Evolutionary conservation across 441 rosid genomes (phyloP).

Genomic region (Corymbia citriodora): DNA sequence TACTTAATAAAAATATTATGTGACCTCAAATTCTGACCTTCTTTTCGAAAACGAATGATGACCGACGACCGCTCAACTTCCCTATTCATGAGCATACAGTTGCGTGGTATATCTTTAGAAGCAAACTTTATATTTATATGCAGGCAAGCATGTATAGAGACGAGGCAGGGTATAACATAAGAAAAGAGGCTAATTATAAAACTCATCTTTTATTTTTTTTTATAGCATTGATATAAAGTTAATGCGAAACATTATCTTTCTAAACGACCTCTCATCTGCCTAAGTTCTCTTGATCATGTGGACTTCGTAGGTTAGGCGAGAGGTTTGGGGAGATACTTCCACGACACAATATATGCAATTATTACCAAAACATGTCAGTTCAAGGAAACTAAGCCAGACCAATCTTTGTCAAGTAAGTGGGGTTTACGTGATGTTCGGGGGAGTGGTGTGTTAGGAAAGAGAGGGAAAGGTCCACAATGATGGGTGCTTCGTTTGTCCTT

Average conservation of each 20-base stretch:
- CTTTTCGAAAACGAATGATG: not conserved
- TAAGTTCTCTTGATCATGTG: not conserved
- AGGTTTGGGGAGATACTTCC: not conserved
- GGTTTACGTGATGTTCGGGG: not conserved
- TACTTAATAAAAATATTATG: not conserved
- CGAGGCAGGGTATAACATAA: not conserved
- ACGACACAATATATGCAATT: not conserved
- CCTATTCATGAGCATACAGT: not conserved
- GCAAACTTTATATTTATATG: not conserved
- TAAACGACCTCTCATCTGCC: not conserved
- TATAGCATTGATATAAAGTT: not conserved
- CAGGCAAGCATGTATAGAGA: not conserved
- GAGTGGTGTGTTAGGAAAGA: not conserved
- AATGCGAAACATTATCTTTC: not conserved
- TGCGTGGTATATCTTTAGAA: not conserved
- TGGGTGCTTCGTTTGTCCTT: conserved; percentile 11
- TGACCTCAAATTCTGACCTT: not conserved
- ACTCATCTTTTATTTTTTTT: not conserved
- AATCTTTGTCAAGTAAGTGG: not conserved
- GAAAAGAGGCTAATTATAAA: not conserved
- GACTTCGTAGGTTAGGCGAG: not conserved
- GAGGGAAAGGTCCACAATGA: conserved; percentile 16
- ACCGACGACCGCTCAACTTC: not conserved
- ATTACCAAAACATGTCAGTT: not conserved
- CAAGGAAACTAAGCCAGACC: not conserved